These are phyloP conservation scores for Fusarium incarnatum DNA, from an alignment of 2,329 filamentous ascomycete species.

Conservation along the genomic window DNA sequence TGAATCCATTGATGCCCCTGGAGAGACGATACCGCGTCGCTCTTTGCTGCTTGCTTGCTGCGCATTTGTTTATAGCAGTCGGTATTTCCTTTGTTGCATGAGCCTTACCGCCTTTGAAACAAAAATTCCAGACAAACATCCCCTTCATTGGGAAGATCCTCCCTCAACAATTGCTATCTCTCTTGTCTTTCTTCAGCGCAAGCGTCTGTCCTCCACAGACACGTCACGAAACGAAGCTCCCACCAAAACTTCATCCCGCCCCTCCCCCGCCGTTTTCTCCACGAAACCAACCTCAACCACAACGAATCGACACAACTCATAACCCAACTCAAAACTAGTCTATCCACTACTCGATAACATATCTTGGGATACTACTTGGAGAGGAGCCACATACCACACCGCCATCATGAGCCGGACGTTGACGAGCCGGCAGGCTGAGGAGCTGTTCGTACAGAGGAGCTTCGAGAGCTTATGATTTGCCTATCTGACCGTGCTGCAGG, in stretches of 20 bases:
- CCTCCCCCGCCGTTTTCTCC: slow-evolving; percentile 41
- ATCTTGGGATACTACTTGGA: slow-evolving; percentile 17
- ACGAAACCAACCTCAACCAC: slow-evolving; percentile 22
- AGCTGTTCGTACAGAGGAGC: slow-evolving; percentile 73
- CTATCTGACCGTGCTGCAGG: slow-evolving; percentile 58
- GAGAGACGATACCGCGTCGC: slow-evolving; percentile 26
- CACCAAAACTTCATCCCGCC: slow-evolving; percentile 37
- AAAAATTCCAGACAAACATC: neutral
- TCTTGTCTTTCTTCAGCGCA: slow-evolving; percentile 20
- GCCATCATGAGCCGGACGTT: slow-evolving; percentile 40
- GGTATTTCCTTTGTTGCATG: slow-evolving; percentile 32
- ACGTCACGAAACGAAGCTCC: slow-evolving; percentile 40
- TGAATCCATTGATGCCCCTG: slow-evolving; percentile 34
- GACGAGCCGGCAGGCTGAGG: slow-evolving; percentile 77
- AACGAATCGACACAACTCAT: neutral
- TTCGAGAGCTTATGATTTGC: slow-evolving; percentile 29
- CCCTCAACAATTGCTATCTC: neutral
- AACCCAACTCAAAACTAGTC: neutral
- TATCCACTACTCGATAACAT: neutral
- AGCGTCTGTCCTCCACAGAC: slow-evolving; percentile 34
- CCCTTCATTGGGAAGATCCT: slow-evolving; percentile 24
- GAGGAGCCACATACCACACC: slow-evolving; percentile 21
- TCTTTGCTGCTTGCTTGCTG: slow-evolving; percentile 11
- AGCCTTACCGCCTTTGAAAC: slow-evolving; percentile 16
- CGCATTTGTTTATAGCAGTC: slow-evolving; percentile 31